Percentiles rank a stretch among this genome's conserved stretches.
Evolutionary conservation across 257 asterid genomes (phyloP).

Genomic region (Linderniella brevidens): DNA sequence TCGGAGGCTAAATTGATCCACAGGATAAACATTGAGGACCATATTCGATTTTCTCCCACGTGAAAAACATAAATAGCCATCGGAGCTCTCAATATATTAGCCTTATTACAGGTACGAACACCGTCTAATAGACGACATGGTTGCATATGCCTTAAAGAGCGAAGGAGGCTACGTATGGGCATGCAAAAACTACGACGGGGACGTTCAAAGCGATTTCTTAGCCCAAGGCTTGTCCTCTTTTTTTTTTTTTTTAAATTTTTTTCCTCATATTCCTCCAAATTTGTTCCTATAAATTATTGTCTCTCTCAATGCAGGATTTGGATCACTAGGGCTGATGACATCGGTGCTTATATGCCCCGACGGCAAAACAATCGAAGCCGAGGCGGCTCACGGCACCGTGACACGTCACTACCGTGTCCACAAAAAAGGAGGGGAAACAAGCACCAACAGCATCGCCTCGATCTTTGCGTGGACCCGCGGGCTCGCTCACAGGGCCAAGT

Average conservation of each 20-base stretch:
- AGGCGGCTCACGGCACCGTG: conserved; percentile 99
- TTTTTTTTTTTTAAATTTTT: not conserved
- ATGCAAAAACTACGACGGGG: conserved; percentile 96
- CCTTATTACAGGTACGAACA: conserved; percentile 67
- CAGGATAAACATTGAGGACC: too few relatives aligned
- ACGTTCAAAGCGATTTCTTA: conserved; percentile 93
- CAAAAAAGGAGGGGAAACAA: conserved; percentile 95
- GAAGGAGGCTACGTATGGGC: conserved; percentile 99
- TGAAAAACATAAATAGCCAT: too few relatives aligned
- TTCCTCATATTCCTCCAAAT: conserved; percentile 3
- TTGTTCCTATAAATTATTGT: conserved; percentile 6
- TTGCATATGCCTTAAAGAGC: conserved; percentile 92
- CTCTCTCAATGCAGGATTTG: conserved; percentile 57
- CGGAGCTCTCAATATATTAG: too few relatives aligned
- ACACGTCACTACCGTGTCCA: conserved; percentile 94
- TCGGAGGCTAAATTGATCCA: too few relatives aligned
- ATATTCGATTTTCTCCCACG: conserved; percentile 6
- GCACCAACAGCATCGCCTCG: conserved; percentile 98
- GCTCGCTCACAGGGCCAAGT: conserved; percentile 95
- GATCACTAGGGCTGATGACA: conserved; percentile 98
- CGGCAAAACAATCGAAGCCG: conserved; percentile 94
- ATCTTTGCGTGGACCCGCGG: conserved; percentile 99
- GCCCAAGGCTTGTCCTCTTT: conserved; percentile 62
- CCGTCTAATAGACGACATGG: conserved; percentile 98
- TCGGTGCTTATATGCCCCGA: conserved; percentile 95